These are phyloP conservation scores for Monilinia aucupariae DNA, from an alignment of 2,329 filamentous ascomycete species.

Conservation along the genomic window DNA sequence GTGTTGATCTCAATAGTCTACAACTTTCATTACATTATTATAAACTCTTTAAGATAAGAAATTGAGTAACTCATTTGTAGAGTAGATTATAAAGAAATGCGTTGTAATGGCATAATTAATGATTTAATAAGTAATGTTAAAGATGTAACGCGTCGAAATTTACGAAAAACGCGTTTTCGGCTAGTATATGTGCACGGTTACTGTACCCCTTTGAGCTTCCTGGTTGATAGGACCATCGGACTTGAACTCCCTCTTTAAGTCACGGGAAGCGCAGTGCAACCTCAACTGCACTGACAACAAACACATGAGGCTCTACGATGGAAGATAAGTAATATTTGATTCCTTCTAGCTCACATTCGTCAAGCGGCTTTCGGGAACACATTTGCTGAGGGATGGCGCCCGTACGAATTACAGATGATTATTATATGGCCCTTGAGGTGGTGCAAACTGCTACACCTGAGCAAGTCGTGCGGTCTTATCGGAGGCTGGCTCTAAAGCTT, in stretches of 20 bases:
- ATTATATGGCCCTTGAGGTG: slow-evolving; percentile 35
- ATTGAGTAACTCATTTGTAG: no score
- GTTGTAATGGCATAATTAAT: no score
- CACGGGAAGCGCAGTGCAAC: background rate
- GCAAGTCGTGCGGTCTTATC: slow-evolving; percentile 34
- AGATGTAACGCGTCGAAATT: no score
- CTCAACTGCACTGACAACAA: background rate
- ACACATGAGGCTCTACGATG: background rate
- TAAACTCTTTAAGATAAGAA: no score
- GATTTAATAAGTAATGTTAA: no score
- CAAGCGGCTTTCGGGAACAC: background rate
- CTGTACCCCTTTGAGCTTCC: no score
- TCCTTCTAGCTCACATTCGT: background rate
- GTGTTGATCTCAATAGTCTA: no score
- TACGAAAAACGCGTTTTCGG: no score
- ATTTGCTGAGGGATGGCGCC: slow-evolving; percentile 29
- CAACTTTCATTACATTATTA: no score
- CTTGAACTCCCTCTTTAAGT: background rate
- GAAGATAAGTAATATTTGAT: background rate
- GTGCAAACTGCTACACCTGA: slow-evolving; percentile 30
- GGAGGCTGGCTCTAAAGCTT: slow-evolving; percentile 35
- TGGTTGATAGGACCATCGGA: no score
- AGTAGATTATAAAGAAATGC: no score
- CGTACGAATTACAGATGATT: slow-evolving; percentile 33
- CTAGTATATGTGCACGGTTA: no score